Conservation (phyloP, 371 early-diverging fungal species). For the Mucor racemosus region DNA sequence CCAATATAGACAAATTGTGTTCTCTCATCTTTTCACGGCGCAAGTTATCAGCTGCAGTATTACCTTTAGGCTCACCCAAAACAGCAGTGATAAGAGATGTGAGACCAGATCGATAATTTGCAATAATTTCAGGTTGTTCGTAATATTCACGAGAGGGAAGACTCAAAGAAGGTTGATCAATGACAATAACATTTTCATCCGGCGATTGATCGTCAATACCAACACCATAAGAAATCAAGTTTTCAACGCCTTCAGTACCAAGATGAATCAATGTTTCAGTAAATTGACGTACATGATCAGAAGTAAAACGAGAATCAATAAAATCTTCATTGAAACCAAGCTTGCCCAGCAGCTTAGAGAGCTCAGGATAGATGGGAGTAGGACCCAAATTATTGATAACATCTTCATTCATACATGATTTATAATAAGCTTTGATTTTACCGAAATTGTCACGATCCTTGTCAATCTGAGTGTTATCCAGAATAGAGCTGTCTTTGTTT, state of each 20-base stretch:
- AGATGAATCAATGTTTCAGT: slow-evolving; percentile 18
- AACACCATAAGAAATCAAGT: slow-evolving; percentile 38
- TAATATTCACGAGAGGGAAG: slow-evolving; percentile 65
- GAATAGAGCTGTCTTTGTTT: neutral
- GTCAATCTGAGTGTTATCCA: slow-evolving; percentile 15
- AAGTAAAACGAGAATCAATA: neutral
- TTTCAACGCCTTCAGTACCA: slow-evolving; percentile 17
- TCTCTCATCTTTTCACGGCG: slow-evolving; percentile 14
- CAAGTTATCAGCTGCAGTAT: neutral
- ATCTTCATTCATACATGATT: slow-evolving; percentile 58
- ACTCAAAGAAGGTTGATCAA: slow-evolving; percentile 49
- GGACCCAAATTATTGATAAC: slow-evolving; percentile 49
- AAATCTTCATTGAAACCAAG: neutral
- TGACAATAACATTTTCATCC: slow-evolving; percentile 31
- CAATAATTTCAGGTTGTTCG: slow-evolving; percentile 33
- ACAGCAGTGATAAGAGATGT: slow-evolving; percentile 21
- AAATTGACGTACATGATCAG: neutral
- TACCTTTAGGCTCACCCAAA: slow-evolving; percentile 12
- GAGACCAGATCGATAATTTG: slow-evolving; percentile 42
- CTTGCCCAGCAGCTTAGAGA: slow-evolving; percentile 1
- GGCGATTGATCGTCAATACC: slow-evolving; percentile 52
- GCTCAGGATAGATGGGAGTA: slow-evolving; percentile 44
- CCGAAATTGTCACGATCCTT: slow-evolving; percentile 47
- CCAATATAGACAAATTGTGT: slow-evolving; percentile 10
- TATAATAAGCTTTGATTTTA: slow-evolving; percentile 52